Percentiles rank a stretch among this genome's conserved stretches.
These are phyloP conservation scores for Apiotrichum veenhuisii DNA, from an alignment of 1,284 basidiomycete species.

Conservation along the genomic window DNA sequence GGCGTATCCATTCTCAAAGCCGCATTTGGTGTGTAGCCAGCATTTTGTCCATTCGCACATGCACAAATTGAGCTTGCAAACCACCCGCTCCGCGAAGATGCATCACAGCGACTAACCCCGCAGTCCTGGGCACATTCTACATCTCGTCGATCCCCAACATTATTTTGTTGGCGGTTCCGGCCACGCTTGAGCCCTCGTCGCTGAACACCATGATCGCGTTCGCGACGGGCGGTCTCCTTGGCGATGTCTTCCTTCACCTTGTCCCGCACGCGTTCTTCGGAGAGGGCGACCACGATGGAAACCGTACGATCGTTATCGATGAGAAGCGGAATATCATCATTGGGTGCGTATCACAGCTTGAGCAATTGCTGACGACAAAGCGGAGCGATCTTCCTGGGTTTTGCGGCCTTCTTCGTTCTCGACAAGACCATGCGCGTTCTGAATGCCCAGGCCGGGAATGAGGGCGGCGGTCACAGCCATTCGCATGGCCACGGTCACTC, in stretches of 20 bases:
- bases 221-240: slow-evolving; percentile 74
- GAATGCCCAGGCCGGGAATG: slow-evolving; percentile 51
- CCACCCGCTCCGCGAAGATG: neutral
- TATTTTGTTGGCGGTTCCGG: slow-evolving; percentile 83
- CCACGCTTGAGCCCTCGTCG: slow-evolving; percentile 72
- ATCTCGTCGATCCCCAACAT: slow-evolving; percentile 90
- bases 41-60: neutral
- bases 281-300: slow-evolving; percentile 61
- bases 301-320: slow-evolving; percentile 71
- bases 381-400: slow-evolving; percentile 74
- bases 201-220: slow-evolving; percentile 75
- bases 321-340: slow-evolving; percentile 84
- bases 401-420: slow-evolving; percentile 82
- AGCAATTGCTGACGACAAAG: slow-evolving; percentile 47
- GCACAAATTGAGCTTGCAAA: no score
- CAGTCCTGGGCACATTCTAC: slow-evolving; percentile 82
- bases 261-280: slow-evolving; percentile 86
- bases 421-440: slow-evolving; percentile 82
- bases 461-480: slow-evolving; percentile 33
- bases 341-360: slow-evolving; percentile 52
- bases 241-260: slow-evolving; percentile 83
- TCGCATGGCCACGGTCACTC: slow-evolving; percentile 57
- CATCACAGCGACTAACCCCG: slow-evolving; percentile 1
- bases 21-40: neutral
- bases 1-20: no score